Evolutionary conservation across 2,329 filamentous ascomycete genomes (phyloP).

Genomic region (Alternaria sp.): DNA sequence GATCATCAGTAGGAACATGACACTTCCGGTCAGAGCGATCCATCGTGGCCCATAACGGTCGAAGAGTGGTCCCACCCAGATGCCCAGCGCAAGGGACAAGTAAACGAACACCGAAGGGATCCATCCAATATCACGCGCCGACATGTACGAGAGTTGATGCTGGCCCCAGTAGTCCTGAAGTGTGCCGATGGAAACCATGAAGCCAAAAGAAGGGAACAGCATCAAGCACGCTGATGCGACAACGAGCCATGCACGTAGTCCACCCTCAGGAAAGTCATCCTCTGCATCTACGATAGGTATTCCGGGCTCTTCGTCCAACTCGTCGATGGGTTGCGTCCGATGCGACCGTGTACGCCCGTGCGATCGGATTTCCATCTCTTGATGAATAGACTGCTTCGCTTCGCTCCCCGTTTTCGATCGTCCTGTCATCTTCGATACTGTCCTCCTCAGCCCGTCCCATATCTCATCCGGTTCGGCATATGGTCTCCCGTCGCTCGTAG

Average conservation of each 20-base stretch:
- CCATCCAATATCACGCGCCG: conserved; percentile 76
- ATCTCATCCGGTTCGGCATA: conserved; percentile 30
- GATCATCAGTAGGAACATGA: conserved; percentile 39
- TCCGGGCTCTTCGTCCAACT: conserved; percentile 19
- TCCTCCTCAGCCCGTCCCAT: conserved; percentile 26
- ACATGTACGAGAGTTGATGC: conserved; percentile 74
- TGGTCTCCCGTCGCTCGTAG: conserved; percentile 8
- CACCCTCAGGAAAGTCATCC: conserved; percentile 51
- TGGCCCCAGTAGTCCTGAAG: conserved; percentile 81
- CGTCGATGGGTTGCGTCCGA: conserved; percentile 7
- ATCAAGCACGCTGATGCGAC: conserved; percentile 49
- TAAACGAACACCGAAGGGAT: conserved; percentile 89
- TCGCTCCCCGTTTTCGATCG: conserved; percentile 27
- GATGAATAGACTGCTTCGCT: conserved; percentile 24
- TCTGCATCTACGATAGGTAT: conserved; percentile 33
- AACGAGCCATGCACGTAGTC: conserved; percentile 53
- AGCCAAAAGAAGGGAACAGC: conserved; percentile 48
- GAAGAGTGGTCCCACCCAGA: conserved; percentile 84
- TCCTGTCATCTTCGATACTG: conserved; percentile 33
- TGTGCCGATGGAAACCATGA: conserved; percentile 66
- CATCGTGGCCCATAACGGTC: conserved; percentile 49
- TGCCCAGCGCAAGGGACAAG: conserved; percentile 80
- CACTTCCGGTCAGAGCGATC: conserved; percentile 44
- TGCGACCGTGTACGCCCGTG: conserved; percentile 18
- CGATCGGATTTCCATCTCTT: conserved; percentile 16